These are phyloP conservation scores for Aurantiochytrium sp. DNA, from an alignment of 108 stramenopile genomes.

Conservation along the genomic window DNA sequence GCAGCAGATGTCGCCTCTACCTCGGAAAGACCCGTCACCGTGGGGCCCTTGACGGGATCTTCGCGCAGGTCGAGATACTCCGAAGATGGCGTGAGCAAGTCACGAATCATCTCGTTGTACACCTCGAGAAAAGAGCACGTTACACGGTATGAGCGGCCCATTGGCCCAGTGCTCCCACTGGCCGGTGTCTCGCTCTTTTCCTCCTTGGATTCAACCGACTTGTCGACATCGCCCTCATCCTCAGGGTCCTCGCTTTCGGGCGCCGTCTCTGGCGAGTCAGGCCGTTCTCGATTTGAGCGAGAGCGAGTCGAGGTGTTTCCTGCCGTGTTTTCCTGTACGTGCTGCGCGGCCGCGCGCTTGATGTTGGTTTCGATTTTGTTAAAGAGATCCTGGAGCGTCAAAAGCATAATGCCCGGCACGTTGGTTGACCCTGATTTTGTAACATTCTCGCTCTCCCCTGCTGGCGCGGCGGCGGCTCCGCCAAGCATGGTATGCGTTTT, in stretches of 20 bases:
- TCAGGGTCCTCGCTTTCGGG: background rate
- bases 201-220: background rate
- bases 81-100: constrained; percentile 32
- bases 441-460: background rate
- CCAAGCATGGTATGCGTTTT: constrained; percentile 57
- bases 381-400: constrained; percentile 42
- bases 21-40: constrained; percentile 49
- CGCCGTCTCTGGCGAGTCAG: background rate
- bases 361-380: background rate
- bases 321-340: background rate
- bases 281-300: too few species aligned
- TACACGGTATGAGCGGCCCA: constrained; percentile 22
- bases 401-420: constrained; percentile 41
- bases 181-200: too few species aligned
- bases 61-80: constrained; percentile 52
- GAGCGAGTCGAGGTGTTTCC: background rate
- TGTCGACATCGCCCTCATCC: background rate
- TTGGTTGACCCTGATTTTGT: background rate
- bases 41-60: constrained; percentile 54
- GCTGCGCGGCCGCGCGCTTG: background rate
- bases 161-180: too few species aligned
- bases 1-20: constrained; percentile 28
- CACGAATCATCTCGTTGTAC: constrained; percentile 57
- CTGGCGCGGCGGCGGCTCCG: constrained; percentile 15
- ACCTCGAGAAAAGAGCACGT: constrained; percentile 52